phyloP scores from a whole-genome alignment of 2,329 filamentous ascomycete genomes.

The Basipetospora sp. region DNA sequence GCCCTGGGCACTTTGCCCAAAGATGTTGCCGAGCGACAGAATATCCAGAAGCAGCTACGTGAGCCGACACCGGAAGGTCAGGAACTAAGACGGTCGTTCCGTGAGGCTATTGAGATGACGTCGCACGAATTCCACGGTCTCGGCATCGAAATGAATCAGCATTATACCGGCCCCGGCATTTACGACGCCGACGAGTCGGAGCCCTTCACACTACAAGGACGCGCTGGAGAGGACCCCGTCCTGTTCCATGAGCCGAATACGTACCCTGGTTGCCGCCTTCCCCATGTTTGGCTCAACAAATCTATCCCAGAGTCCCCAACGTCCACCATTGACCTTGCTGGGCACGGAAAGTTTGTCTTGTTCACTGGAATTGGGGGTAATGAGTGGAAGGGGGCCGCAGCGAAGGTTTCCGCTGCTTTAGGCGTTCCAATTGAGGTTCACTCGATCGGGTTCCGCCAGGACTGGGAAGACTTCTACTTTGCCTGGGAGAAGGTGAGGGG shows the following conservation, averaged over 20 bases:
- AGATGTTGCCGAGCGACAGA: constrained; percentile 23
- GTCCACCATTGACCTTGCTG: constrained; percentile 46
- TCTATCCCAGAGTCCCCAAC: constrained; percentile 26
- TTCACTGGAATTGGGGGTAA: constrained; percentile 42
- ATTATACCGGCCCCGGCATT: constrained; percentile 31
- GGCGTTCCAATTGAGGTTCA: constrained; percentile 33
- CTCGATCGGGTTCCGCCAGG: constrained; percentile 40
- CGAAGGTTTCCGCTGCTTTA: constrained; percentile 20
- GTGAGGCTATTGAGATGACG: constrained; percentile 26
- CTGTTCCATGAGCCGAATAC: constrained; percentile 32
- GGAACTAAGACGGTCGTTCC: constrained; percentile 23
- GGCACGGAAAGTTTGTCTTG: constrained; percentile 35
- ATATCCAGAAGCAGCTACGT: constrained; percentile 26
- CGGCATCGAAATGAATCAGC: constrained; percentile 45
- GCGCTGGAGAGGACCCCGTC: constrained; percentile 23
- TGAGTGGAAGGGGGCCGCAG: constrained; percentile 36
- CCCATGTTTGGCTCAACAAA: constrained; percentile 48
- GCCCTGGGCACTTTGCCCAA: constrained; percentile 28
- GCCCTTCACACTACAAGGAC: constrained; percentile 8
- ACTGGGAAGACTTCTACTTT: constrained; percentile 48
- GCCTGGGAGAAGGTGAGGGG: constrained; percentile 41
- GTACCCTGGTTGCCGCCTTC: constrained; percentile 43
- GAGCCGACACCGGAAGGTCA: constrained; percentile 22
- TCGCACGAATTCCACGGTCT: constrained; percentile 38
- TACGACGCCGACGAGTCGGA: constrained; percentile 27